Evolutionary conservation across 73 alveolate genomes (phyloP), one percentile per base, ranked within the genome.

Genomic region (Tetrahymena thermophila): DNA sequence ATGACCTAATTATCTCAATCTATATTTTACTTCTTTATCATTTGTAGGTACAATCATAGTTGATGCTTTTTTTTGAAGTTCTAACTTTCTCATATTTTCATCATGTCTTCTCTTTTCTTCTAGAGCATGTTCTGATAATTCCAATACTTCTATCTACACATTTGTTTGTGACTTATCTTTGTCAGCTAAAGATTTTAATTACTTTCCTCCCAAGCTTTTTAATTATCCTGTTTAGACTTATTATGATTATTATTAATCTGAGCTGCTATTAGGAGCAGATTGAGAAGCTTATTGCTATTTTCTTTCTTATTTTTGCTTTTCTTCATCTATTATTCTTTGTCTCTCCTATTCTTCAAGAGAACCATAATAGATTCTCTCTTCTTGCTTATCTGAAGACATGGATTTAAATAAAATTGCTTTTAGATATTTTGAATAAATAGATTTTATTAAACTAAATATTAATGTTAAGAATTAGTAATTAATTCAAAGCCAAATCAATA

Each of bases 1-100:
- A 11, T 94, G 85, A 28, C 95, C 96, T 43, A 94, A 85, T 85
- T 94, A 94, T 85, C 96, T 85, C 93, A 94, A 94, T 28, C 93
- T 43, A 85, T 85, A 84, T 31, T 94, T 94, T 0, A 94, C 57
- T 85, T 94, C 93, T 19, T 25, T 83, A 44, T 42, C 94, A 28
- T 40, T 28, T 21, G 96, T 85, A 6, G 96, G 95, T 5, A 94
- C 96, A 35, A 94, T 94, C 93, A 94, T 43, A 84, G 43, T 35
- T 14, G 94, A 40, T 10, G 71, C 93, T 35, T 94, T 94, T 42
- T 85, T 85, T 56, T 56, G 28, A 25, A 94, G 19, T 94, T 94
- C 83, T 40, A 85, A 85, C 34, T 84, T 84, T 85, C 84, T 83
- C 94, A 85, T 94, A 38, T 38, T 38, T 34, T 85, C 56, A 35